Evolutionary conservation across 805 yeast genomes (phyloP), one percentile per base, ranked within the genome.

Genomic region (Saccharomycopsis fermentans): DNA sequence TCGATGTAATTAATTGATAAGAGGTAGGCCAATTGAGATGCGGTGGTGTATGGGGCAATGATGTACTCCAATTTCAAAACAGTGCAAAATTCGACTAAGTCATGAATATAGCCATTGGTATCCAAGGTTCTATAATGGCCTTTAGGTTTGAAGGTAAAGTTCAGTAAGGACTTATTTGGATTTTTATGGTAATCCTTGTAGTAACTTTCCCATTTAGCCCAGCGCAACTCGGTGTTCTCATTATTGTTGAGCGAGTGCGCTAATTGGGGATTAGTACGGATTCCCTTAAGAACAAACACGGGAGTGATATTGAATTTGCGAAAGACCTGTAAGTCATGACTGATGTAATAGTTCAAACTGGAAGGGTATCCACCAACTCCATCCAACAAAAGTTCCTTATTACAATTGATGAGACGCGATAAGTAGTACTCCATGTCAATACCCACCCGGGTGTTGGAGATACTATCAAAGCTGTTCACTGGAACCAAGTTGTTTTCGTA

Each of bases 301-400:
- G 96, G 96, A n/a, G 82, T 84, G 59, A 90, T 81, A 55, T 81
- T 78, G 61, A 76, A 77, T 56, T 81, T 82, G 55, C 76, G 73
- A 67, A 90, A 82, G 2, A 78, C 76, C 51, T 76, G 75, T 55
- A 90, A 72, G 66, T 90, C 95, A 1, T 81, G 70, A 56, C 82
- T 83, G 53, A 89, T 71, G 64, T 76, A 76, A 60, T 73, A 72
- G 58, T 74, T 76, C 62, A 90, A 71, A 3, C 88, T 79, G 54
- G 79, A 69, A 1, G 96, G 96, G 58, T 84, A 78, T 0, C 96
- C 96, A 26, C 96, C 96, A 63, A 86, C 78, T 9, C 94, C 96
- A 55, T 84, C 86, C 47, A 83, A 69, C 61, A 79, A 80, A 54
- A 84, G 85, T 64, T 88, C 96, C 58, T 81, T 82, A 63, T 82